Base-by-base conservation (phyloP, 2,329 filamentous ascomycete genomes). In the Pyrenophora graminea region DNA sequence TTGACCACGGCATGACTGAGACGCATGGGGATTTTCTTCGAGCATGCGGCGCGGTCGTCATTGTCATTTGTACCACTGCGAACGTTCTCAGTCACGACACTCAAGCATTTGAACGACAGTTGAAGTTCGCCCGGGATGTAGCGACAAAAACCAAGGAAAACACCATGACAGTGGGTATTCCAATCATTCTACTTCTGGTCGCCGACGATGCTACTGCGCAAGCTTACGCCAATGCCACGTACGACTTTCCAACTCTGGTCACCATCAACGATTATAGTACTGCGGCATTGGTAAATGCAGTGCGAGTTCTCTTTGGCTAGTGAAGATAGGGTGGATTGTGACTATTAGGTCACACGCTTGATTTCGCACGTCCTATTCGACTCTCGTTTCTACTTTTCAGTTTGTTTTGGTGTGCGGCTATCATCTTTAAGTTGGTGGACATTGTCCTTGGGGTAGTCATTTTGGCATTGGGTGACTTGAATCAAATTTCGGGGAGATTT, bases 1-100 rank as follows among this genome's bases (percentile, higher is more conserved):
- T 84, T 39, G 78, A 79, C 45, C 72, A 78, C 51, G 86, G 87
- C 36, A 84, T 90, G 67, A 88, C 85, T 2, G 77, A 79, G 18
- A 80, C 82, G 38, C 85, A 91, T 70, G 74, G 80, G 41, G 80
- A 79, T 44, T 88, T 88, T 61, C 80, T 90, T 45, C 80, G 78
- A 49, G 76, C 82, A 48, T 85, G 85, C 3, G 80, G 79, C 39
- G 79, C 79, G 1, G 76, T 89, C 31, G 70, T 90, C 12, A 83
- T 88, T 51, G 81, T 89, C 49, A 59, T 74, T n/a, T 73, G 70
- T 48, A 59, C 62, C 31, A 64, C 65, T 2, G 55, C 64, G 13
- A 70, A 68, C 39, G 62, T 71, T 17, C 47, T 65, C 33, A 42
- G 36, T 17, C 53, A 59, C 43, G 59, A 66, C 31, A 23, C 56